phyloP scores from a whole-genome alignment of 441 rosid species.

The Pelargonium exstipulatum region DNA sequence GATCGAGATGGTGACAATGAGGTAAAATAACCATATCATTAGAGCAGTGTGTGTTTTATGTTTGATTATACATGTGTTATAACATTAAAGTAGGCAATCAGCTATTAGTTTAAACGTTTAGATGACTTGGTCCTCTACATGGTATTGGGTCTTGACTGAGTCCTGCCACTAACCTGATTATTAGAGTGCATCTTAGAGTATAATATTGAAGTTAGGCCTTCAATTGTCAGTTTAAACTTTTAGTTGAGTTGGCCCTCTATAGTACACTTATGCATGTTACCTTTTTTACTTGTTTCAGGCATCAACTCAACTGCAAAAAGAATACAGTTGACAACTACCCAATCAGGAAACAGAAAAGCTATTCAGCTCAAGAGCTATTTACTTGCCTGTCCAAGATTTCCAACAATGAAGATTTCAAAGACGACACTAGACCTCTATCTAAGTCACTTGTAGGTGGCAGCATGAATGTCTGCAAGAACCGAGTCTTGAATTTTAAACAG shows the following conservation, averaged over 20 bases:
- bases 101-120: no score
- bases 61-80: no score
- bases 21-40: constrained; percentile 36
- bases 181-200: no score
- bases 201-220: background rate
- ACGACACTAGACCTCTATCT: constrained; percentile 53
- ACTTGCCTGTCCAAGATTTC: constrained; percentile 38
- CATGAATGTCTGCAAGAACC: constrained; percentile 67
- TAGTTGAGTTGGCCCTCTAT: background rate
- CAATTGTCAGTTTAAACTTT: background rate
- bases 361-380: constrained; percentile 36
- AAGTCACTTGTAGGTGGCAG: constrained; percentile 80
- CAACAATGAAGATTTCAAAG: constrained; percentile 58
- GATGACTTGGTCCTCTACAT: no score
- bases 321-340: constrained; percentile 52
- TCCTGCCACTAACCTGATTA: no score
- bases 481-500: constrained; percentile 48
- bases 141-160: no score
- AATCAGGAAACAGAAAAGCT: constrained; percentile 34
- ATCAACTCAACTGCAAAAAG: constrained; percentile 65
- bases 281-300: constrained; percentile 37
- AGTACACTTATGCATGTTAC: background rate
- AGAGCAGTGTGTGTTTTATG: no score
- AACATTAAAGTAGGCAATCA: no score
- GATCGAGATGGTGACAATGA: constrained; percentile 61